Percentiles rank a stretch among this genome's conserved stretches.
phyloP scores from a whole-genome alignment of 192 early-diverging fungal genomes.

The Helicostylum pulchrum region DNA sequence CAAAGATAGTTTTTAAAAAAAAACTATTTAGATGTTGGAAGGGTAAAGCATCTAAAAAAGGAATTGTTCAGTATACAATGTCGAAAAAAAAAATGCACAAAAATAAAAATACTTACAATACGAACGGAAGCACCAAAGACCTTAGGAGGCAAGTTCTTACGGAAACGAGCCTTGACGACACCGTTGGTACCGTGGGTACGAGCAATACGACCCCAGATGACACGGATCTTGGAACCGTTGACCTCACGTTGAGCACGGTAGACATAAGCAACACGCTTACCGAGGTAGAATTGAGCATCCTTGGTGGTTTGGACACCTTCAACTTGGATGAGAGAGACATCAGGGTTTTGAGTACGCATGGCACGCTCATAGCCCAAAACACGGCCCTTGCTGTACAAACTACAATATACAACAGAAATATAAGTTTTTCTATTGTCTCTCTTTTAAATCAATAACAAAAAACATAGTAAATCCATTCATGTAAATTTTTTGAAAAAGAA shows the following conservation, averaged over 20 bases:
- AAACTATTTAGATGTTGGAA: constrained; percentile 52
- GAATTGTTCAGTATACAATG: constrained; percentile 3
- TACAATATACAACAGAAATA: constrained; percentile 39
- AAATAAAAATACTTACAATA: constrained; percentile 64
- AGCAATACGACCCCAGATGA: constrained; percentile 97
- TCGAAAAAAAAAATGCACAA: background rate
- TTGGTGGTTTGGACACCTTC: constrained; percentile 88
- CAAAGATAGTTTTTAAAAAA: too few species aligned
- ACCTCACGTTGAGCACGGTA: constrained; percentile 87
- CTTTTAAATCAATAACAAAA: too few species aligned
- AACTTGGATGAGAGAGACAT: constrained; percentile 89
- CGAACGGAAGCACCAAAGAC: constrained; percentile 90
- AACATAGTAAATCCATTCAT: too few species aligned
- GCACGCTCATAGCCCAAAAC: constrained; percentile 93
- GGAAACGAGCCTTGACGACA: constrained; percentile 96
- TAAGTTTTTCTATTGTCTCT: too few species aligned
- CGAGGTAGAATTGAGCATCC: constrained; percentile 95
- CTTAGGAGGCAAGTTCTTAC: constrained; percentile 94
- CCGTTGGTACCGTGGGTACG: constrained; percentile 95
- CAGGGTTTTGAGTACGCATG: constrained; percentile 87
- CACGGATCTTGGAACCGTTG: constrained; percentile 92
- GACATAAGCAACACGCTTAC: constrained; percentile 97
- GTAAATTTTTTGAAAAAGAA: too few species aligned
- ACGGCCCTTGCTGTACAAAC: constrained; percentile 97
- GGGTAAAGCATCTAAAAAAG: constrained; percentile 88